A percentile compares a stretch with the other conserved stretches of the same genome.
Conservation (phyloP, 345 rosid genomes). For the Brassica juncea region DNA sequence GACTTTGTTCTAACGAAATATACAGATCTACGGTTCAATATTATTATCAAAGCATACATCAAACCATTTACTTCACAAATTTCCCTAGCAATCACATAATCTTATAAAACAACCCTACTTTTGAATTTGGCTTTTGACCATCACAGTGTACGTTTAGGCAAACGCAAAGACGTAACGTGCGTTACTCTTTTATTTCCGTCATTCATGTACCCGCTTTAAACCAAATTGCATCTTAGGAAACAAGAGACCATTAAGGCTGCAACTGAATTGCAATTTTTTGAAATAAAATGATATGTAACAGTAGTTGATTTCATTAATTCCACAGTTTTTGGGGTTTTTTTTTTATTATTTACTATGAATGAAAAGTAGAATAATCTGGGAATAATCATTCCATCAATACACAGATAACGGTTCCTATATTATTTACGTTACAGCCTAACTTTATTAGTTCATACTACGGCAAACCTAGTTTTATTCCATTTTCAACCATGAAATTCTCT, state of each 20-base stretch:
- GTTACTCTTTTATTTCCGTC: conserved; percentile 17
- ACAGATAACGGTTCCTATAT: too few relatives aligned
- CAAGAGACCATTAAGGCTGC: not conserved
- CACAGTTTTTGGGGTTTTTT: too few relatives aligned
- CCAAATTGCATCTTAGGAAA: not conserved
- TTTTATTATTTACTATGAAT: too few relatives aligned
- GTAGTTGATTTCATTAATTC: too few relatives aligned
- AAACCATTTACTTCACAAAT: not conserved
- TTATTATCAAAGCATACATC: too few relatives aligned
- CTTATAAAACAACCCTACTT: not conserved
- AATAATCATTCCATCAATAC: too few relatives aligned
- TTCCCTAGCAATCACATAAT: not conserved
- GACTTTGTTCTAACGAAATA: too few relatives aligned
- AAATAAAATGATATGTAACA: too few relatives aligned
- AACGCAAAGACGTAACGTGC: conserved; percentile 34
- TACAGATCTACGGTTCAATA: too few relatives aligned
- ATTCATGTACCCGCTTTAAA: conserved; percentile 11
- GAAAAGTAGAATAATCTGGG: too few relatives aligned
- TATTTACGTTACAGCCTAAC: not conserved
- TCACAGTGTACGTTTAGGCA: conserved; percentile 11
- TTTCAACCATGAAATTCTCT: not conserved
- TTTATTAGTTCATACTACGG: conserved; percentile 21
- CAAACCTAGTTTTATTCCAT: conserved; percentile 9
- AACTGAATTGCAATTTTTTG: too few relatives aligned
- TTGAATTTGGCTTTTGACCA: conserved; percentile 10